Conservation (phyloP, 2,329 filamentous ascomycete species). For the Colletotrichum tropicale region DNA sequence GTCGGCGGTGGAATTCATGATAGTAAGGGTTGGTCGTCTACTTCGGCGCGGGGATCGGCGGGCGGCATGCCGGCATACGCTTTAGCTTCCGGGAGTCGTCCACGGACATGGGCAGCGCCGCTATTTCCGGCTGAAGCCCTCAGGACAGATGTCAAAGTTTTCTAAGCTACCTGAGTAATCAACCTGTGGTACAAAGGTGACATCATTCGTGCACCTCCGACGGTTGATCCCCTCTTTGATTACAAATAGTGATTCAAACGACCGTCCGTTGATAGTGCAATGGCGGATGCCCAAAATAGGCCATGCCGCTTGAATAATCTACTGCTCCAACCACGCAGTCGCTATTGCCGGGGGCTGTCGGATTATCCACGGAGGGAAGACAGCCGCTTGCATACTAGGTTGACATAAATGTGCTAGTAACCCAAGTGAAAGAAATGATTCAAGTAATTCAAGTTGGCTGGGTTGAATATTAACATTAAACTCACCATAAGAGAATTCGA, state of each 20-base stretch:
- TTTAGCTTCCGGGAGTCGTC: background rate
- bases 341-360: background rate
- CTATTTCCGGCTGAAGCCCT: background rate
- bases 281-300: background rate
- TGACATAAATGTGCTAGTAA: background rate
- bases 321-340: background rate
- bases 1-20: background rate
- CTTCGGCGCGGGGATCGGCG: background rate
- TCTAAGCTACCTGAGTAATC: background rate
- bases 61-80: background rate
- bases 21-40: background rate
- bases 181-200: background rate
- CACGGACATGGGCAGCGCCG: too few species aligned
- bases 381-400: background rate
- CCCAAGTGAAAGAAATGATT: background rate
- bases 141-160: too few species aligned
- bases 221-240: background rate
- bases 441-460: background rate
- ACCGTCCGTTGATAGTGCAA: background rate
- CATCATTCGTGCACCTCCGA: background rate
- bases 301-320: background rate
- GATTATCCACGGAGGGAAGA: background rate
- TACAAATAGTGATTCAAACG: background rate
- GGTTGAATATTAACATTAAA: background rate
- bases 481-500: too few species aligned